Evolutionary conservation across 2,329 filamentous ascomycete species (phyloP).

Genomic region (Daldinia sp.): DNA sequence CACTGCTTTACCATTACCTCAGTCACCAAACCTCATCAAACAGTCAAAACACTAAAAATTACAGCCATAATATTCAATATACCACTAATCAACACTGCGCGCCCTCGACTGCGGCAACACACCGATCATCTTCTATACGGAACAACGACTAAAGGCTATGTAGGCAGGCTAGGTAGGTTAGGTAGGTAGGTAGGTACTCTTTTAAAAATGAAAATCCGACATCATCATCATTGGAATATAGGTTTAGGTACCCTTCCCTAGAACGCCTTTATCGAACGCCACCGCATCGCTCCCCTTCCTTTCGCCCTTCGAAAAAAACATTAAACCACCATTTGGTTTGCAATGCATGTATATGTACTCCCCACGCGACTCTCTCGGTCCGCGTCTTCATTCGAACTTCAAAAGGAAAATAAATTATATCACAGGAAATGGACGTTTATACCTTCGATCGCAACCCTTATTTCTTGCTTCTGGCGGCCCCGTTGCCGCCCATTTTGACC

Average conservation of each 20-base stretch:
- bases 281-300: neutral
- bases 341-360: neutral
- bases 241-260: no score
- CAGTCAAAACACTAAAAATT: neutral
- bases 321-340: neutral
- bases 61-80: conserved; percentile 1
- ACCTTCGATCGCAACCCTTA: conserved; percentile 6
- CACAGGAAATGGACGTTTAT: neutral
- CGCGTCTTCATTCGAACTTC: neutral
- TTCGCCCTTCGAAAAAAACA: neutral
- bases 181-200: neutral
- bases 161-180: neutral
- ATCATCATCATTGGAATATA: conserved; percentile 1
- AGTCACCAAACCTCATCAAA: neutral
- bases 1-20: neutral
- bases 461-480: conserved; percentile 33
- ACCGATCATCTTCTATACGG: neutral
- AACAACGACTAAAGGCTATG: neutral
- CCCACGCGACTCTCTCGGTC: neutral
- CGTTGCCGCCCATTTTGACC: conserved; percentile 45
- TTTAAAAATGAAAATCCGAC: neutral
- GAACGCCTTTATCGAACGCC: neutral
- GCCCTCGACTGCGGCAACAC: neutral
- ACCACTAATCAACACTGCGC: neutral
- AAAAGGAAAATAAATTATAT: neutral